Evolutionary conservation across 2,329 filamentous ascomycete species (phyloP).

Genomic region (Proliferodiscus dingleyae): DNA sequence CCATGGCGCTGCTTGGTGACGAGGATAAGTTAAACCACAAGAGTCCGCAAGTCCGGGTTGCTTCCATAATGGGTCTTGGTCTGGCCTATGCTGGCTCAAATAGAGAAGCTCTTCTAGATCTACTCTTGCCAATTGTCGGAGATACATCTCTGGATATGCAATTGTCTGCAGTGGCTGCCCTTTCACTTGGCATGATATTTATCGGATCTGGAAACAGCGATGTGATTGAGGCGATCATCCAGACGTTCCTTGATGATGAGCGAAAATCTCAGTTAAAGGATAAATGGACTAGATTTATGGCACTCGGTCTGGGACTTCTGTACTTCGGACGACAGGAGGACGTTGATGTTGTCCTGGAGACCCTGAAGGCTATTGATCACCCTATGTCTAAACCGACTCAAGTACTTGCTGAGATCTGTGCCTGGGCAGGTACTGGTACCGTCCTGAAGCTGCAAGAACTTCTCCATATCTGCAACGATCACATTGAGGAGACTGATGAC

Average conservation of each 20-base stretch:
- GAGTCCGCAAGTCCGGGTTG: slow-evolving; percentile 71
- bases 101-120: slow-evolving; percentile 80
- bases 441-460: slow-evolving; percentile 97
- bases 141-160: slow-evolving; percentile 89
- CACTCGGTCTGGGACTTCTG: slow-evolving; percentile 83
- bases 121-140: slow-evolving; percentile 79
- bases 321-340: slow-evolving; percentile 98
- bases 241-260: slow-evolving; percentile 90
- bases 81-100: slow-evolving; percentile 92
- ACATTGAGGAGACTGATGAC: slow-evolving; percentile 88
- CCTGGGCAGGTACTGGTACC: slow-evolving; percentile 95
- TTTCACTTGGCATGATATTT: slow-evolving; percentile 85
- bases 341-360: slow-evolving; percentile 96
- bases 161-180: slow-evolving; percentile 89
- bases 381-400: slow-evolving; percentile 96
- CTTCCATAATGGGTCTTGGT: slow-evolving; percentile 93
- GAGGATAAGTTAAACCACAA: slow-evolving; percentile 73
- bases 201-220: slow-evolving; percentile 90
- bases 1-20: slow-evolving; percentile 79
- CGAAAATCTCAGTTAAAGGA: slow-evolving; percentile 86
- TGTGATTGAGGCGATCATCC: slow-evolving; percentile 86
- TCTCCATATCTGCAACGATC: slow-evolving; percentile 96
- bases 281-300: slow-evolving; percentile 98
- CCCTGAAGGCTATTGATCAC: slow-evolving; percentile 93
- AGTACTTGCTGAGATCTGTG: slow-evolving; percentile 91